These are phyloP conservation scores for Podila minutissima DNA, from an alignment of 192 early-diverging fungal species.

Conservation along the genomic window DNA sequence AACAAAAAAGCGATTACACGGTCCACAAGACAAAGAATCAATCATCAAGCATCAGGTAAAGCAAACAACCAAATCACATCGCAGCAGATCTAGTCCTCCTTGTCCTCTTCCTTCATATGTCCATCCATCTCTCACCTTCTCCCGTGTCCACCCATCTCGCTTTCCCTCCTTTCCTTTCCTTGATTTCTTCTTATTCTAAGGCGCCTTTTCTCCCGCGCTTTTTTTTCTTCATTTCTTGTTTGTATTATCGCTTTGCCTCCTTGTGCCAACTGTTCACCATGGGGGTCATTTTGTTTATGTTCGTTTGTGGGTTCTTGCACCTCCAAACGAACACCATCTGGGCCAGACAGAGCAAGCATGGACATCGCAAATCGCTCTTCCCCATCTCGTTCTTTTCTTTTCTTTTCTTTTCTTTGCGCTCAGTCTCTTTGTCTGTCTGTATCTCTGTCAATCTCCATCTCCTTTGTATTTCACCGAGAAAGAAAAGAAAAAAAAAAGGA, in stretches of 20 bases:
- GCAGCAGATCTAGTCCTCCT: background rate
- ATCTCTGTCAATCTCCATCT: background rate
- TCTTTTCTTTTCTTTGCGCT: too few relatives aligned
- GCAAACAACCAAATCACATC: background rate
- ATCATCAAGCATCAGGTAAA: background rate
- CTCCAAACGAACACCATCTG: too few relatives aligned
- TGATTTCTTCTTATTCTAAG: background rate
- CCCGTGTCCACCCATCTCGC: background rate
- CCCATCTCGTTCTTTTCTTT: too few relatives aligned
- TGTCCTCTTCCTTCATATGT: background rate
- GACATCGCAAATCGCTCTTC: too few relatives aligned
- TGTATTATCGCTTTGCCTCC: background rate
- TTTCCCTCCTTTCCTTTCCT: background rate
- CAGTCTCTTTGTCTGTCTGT: background rate
- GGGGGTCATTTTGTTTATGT: too few relatives aligned
- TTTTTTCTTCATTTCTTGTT: background rate
- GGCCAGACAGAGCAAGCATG: too few relatives aligned
- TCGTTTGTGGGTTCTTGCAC: too few relatives aligned
- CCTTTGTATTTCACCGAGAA: background rate
- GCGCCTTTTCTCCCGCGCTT: constrained; percentile 1
- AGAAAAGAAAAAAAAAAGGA: constrained; percentile 5
- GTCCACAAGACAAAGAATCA: too few relatives aligned
- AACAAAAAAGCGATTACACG: too few relatives aligned
- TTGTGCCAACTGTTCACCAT: too few relatives aligned
- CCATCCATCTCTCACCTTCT: too few relatives aligned